Percentiles rank a stretch among this genome's conserved stretches.
phyloP scores from a whole-genome alignment of 805 yeast species.

The Grigorovia jiainica region DNA sequence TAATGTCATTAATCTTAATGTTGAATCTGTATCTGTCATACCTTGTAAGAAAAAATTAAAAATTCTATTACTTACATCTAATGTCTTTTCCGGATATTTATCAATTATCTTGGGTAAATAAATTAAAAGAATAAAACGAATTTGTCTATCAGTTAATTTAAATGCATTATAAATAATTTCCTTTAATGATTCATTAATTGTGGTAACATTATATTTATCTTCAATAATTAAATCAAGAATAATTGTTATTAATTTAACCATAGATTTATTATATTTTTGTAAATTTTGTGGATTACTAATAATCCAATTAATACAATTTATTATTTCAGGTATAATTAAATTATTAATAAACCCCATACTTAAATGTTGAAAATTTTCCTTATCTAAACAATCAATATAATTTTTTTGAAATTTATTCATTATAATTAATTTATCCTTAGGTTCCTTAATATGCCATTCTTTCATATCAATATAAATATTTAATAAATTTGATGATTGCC shows the following conservation, averaged over 20 bases:
- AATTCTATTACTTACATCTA: conserved; percentile 57
- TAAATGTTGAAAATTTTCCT: conserved; percentile 25
- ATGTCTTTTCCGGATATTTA: conserved; percentile 29
- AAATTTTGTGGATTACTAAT: background rate
- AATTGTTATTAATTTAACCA: conserved; percentile 25
- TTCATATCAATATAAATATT: conserved; percentile 43
- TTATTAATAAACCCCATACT: conserved; percentile 41
- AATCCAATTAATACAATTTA: conserved; percentile 6
- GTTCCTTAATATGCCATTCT: conserved; percentile 44
- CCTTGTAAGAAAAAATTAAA: conserved; percentile 69
- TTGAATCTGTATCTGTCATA: conserved; percentile 71
- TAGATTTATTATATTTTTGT: background rate
- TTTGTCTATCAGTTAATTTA: conserved; percentile 61
- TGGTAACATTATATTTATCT: conserved; percentile 4
- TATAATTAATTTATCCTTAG: conserved; percentile 41
- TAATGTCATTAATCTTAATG: conserved; percentile 74
- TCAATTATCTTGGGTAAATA: conserved; percentile 47
- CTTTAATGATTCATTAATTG: conserved; percentile 25
- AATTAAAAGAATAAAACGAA: conserved; percentile 62
- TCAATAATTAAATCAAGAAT: conserved; percentile 30
- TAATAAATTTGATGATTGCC: conserved; percentile 39
- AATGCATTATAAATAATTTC: conserved; percentile 61
- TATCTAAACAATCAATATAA: conserved; percentile 8
- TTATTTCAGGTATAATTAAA: conserved; percentile 62
- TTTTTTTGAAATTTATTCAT: conserved; percentile 12